These are phyloP conservation scores for Nitzschia sp. DNA, from an alignment of 108 stramenopile genomes.

Conservation along the genomic window DNA sequence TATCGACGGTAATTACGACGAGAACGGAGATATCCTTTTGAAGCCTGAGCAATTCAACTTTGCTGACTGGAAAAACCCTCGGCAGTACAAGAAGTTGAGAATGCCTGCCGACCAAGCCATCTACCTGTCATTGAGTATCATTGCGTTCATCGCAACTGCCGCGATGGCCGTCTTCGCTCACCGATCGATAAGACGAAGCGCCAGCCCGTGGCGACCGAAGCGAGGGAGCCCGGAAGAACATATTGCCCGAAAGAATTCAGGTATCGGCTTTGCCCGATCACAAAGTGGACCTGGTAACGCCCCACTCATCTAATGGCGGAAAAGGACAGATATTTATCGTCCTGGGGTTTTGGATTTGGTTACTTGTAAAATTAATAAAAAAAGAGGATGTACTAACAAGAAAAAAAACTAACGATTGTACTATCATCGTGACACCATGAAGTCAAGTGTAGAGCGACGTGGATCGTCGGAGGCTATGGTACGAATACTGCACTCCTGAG, in stretches of 20 bases:
- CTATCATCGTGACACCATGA: no score
- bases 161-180: conserved; percentile 28
- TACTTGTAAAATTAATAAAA: background rate
- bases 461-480: no score
- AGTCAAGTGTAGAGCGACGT: no score
- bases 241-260: conserved; percentile 34
- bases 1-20: conserved; percentile 40
- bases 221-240: conserved; percentile 13
- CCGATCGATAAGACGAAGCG: conserved; percentile 16
- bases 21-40: conserved; percentile 41
- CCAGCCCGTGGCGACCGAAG: conserved; percentile 30
- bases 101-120: conserved; percentile 32
- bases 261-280: conserved; percentile 40
- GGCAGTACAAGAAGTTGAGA: conserved; percentile 26
- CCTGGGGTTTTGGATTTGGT: background rate
- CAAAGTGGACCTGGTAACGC: conserved; percentile 20
- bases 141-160: conserved; percentile 22
- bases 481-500: no score
- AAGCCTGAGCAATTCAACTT: conserved; percentile 17
- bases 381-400: background rate
- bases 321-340: background rate
- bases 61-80: conserved; percentile 30
- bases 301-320: conserved; percentile 24
- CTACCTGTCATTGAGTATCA: conserved; percentile 19
- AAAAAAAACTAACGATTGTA: background rate